Evolutionary conservation across 306 rosid genomes (phyloP), one percentile per base, ranked within the genome.

Genomic region (Pueraria montana): DNA sequence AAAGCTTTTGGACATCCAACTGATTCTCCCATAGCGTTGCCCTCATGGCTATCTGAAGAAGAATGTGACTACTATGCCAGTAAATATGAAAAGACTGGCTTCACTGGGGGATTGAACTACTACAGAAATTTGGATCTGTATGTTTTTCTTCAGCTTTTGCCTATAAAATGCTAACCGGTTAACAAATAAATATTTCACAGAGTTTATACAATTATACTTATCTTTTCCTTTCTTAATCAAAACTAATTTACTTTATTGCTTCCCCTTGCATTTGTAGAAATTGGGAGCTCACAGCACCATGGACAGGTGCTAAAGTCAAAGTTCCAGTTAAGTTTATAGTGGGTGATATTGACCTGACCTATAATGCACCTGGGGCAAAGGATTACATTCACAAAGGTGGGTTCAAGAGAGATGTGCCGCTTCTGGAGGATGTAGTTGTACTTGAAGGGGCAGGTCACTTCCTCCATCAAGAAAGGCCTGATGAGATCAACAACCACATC

Each of bases 321-420:
- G 93, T 93, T 26, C 97, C 97, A 2, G 93, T 86, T 0, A 91
- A 90, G 93, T 93, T 93, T 71, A 89, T 95, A 3, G 91, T 92
- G 65, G 97, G 98, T 2, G 97, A 93, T 62, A 71, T 86, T 34
- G 98, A 95, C 88, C 87, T 95, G 26, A 69, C 90, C 16, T 95
- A 93, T 43, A 81, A 90, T 46, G 83, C 78, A 5, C 48, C 80
- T 0, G 96, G 97, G 0, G 46, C 74, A 1, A 89, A 93, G 89
- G 96, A 95, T 34, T 93, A 89, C 82, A 85, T 92, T 71, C 90
- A 87, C 72, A 92, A 89, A 65, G 98, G 98, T n/a, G 97, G 94
- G 61, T 66, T 92, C 49, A 92, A 92, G 83, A 93, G 71, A 73
- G 78, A 56, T 49, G 92, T 92, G 63, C 98, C 98, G 0, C 78